A percentile compares a stretch with the other conserved stretches of the same genome.
Evolutionary conservation across 2,329 filamentous ascomycete species (phyloP).

Genomic region (Chaetothyriales sp.): DNA sequence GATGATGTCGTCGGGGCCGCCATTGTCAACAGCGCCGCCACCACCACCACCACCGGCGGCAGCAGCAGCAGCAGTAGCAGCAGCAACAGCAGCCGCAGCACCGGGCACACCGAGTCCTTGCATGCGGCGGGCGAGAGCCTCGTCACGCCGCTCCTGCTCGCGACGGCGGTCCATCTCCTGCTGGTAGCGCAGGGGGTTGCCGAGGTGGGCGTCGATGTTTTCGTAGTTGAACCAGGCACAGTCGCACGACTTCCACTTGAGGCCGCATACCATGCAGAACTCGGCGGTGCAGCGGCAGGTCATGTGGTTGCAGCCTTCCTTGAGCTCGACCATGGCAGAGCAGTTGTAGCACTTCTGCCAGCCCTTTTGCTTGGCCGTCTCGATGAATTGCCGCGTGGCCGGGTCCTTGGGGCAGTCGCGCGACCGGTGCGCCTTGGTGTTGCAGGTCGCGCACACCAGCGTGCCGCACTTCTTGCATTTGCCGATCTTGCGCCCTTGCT

Average conservation of each 20-base stretch:
- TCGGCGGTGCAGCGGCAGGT: slow-evolving; percentile 70
- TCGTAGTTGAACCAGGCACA: slow-evolving; percentile 67
- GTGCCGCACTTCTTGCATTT: slow-evolving; percentile 57
- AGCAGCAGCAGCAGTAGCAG: slow-evolving; percentile 35
- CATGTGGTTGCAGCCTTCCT: slow-evolving; percentile 79
- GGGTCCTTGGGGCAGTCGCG: slow-evolving; percentile 50
- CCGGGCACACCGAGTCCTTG: slow-evolving; percentile 29
- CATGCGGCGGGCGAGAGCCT: slow-evolving; percentile 36
- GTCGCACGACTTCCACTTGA: slow-evolving; percentile 68
- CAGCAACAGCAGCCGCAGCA: slow-evolving; percentile 2
- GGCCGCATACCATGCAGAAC: slow-evolving; percentile 75
- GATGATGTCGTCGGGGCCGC: neutral
- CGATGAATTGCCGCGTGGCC: slow-evolving; percentile 31
- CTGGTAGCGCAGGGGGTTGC: slow-evolving; percentile 25
- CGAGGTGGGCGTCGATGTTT: slow-evolving; percentile 36
- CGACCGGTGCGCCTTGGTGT: slow-evolving; percentile 55
- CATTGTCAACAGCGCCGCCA: no score
- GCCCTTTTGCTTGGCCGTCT: slow-evolving; percentile 53
- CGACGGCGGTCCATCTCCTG: slow-evolving; percentile 34
- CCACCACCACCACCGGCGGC: no score
- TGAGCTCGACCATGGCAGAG: slow-evolving; percentile 59
- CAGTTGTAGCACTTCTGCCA: slow-evolving; percentile 72
- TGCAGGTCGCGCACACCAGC: slow-evolving; percentile 60
- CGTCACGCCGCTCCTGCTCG: slow-evolving; percentile 35
- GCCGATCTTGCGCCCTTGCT: slow-evolving; percentile 47